Evolutionary conservation across 2,329 filamentous ascomycete species (phyloP).

Genomic region (Tolypocladium nubicola): DNA sequence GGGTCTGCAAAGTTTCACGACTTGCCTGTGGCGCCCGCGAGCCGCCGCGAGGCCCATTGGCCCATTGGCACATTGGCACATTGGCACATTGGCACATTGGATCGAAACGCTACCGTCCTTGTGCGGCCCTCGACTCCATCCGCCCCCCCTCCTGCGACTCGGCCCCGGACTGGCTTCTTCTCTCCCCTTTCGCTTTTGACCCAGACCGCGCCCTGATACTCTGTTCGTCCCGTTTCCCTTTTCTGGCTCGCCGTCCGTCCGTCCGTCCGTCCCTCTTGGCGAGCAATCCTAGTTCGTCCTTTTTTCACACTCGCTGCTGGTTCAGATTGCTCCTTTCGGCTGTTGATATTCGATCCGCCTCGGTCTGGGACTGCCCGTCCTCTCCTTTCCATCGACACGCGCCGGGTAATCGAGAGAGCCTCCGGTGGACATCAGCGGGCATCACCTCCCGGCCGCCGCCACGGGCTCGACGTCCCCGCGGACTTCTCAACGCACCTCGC

Average conservation of each 20-base stretch:
- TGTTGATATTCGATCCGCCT: background rate
- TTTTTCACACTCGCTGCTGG: slow-evolving; percentile 37
- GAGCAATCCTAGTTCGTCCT: slow-evolving; percentile 6
- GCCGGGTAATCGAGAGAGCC: background rate
- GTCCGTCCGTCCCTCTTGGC: background rate
- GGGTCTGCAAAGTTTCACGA: background rate
- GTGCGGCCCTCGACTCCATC: background rate
- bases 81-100: background rate
- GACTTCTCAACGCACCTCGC: background rate
- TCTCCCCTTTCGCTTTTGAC: background rate
- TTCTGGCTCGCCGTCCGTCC: background rate
- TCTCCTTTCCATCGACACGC: slow-evolving; percentile 1
- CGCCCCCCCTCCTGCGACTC: background rate
- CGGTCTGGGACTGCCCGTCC: background rate
- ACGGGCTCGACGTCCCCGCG: background rate
- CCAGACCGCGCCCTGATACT: background rate
- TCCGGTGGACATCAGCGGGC: background rate
- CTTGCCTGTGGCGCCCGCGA: background rate
- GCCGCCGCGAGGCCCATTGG: background rate
- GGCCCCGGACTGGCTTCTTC: background rate
- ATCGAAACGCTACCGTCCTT: background rate
- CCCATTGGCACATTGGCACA: background rate
- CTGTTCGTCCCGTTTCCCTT: background rate
- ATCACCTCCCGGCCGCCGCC: background rate
- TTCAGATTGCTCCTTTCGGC: slow-evolving; percentile 38